Base-by-base conservation (phyloP, 139 green algal species). In the Chlorella vulgaris region DNA sequence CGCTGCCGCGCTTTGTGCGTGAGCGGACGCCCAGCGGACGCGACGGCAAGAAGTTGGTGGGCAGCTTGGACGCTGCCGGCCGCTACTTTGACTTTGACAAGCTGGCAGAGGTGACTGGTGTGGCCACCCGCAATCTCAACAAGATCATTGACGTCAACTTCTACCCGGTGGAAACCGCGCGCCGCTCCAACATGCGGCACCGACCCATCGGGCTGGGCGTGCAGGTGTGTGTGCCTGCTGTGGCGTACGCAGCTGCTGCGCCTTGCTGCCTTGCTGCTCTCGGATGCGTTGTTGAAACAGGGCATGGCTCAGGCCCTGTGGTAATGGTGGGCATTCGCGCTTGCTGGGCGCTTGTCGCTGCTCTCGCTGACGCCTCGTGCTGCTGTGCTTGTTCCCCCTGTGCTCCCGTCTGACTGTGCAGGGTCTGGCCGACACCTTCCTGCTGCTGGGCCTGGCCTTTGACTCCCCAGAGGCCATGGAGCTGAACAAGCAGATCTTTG, bases 81-180 rank as follows among this genome's bases (percentile, higher is more conserved):
- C 87, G 94, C 47, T 94, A 85, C 84, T 98, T 98, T 78, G 94
- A 98, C 80, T 97, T 97, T 83, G 91, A 95, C 10, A 93, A 92
- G 82, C 93, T 98, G 53, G 80, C 79, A 5, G 88, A 93, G 76
- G 86, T 92, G 19, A 81, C 86, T 74, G 70, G 90, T 76, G 69
- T 83, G 78, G 70, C 80, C 81, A 96, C 96, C 1, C 89, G 84
- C 81, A 99, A 99, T 90, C 88, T 99, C 29, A 99, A 99, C 90
- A 93, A 94, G 76, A 98, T 99, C 88, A 99, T 99, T 78, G 97
- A 99, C 84, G 88, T 98, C 85, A 99, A 99, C 94, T 98, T 92
- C 92, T 99, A 99, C 89, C 97, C 97, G 0, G 92, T 94, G 21
- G 93, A 98, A 81, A 93, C 91, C 5, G 95, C 95, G 0, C 84